Base-by-base conservation (phyloP, 2,329 filamentous ascomycete species). In the Pyrenochaeta sp. region DNA sequence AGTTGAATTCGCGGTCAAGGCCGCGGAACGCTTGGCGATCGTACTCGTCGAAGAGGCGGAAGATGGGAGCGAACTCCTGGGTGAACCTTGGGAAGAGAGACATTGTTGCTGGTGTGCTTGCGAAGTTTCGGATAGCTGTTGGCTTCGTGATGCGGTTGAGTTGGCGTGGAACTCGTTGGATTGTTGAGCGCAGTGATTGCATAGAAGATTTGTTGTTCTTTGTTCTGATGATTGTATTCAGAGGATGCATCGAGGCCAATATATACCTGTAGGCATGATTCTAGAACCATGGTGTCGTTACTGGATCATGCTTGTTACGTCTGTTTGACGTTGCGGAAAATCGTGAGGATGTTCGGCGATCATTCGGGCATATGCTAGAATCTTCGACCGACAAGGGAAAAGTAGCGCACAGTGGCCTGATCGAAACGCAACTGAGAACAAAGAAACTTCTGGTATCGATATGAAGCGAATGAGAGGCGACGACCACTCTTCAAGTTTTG, bases 31-130 rank as follows among this genome's bases (percentile, higher is more conserved):
- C 60, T 43, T 71, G 68, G 30, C 75, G 74, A 60, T 82, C 79
- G 61, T 80, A 82, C 68, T 82, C 81, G 69, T 82, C 80, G 62
- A 81, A 74, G 45, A 83, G 77, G 51, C 79, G 78, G 77, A 82
- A 82, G 69, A 81, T 77, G 58, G 78, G 77, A 61, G 76, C 74
- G 62, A 79, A 74, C 56, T 79, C 77, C 58, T 71, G 68, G n/a
- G 71, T 72, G 68, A 77, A 78, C 69, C 74, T 73, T 67, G 75
- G 77, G 72, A 78, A 79, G 66, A 79, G 75, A 68, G 77, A 78
- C 77, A 79, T 79, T 62, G 64, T 67, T 67, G 62, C 51, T 63
- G 68, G 64, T 56, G 68, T 64, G 15, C 50, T 61, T 52, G 72
- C 49, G 50, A 72, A 64, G 43, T 28, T 58, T 43, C 68, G 73